These are phyloP conservation scores for Cadophora luteo-olivacea DNA, from an alignment of 2,329 filamentous ascomycete genomes.

Conservation along the genomic window DNA sequence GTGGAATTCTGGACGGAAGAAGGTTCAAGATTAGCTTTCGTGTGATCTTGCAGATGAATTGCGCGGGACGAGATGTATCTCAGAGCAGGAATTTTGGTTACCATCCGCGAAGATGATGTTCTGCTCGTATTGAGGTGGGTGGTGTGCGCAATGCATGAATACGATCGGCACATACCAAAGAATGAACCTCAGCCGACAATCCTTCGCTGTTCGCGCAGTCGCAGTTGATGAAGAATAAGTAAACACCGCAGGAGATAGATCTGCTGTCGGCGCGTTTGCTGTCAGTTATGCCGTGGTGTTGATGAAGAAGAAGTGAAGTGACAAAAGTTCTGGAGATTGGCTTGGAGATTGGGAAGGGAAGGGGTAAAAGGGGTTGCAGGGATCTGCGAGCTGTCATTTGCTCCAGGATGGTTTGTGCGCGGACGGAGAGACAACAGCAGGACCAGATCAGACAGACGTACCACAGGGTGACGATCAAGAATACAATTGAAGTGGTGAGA, in stretches of 20 bases:
- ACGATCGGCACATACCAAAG: constrained; percentile 39
- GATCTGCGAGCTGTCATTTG: constrained; percentile 41
- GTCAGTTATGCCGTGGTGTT: constrained; percentile 33
- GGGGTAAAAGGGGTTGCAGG: constrained; percentile 42
- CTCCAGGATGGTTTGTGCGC: constrained; percentile 29
- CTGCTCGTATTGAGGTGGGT: constrained; percentile 32
- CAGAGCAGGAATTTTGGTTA: background rate
- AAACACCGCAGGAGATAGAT: constrained; percentile 26
- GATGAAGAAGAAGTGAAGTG: constrained; percentile 27
- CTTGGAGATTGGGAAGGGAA: constrained; percentile 32
- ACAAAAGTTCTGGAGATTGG: constrained; percentile 30
- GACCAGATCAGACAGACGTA: constrained; percentile 24
- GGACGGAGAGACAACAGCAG: constrained; percentile 5
- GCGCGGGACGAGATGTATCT: constrained; percentile 15
- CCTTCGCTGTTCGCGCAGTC: constrained; percentile 25
- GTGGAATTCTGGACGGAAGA: constrained; percentile 29
- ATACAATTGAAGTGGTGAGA: constrained; percentile 24
- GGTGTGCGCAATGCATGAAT: constrained; percentile 36
- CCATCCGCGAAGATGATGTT: constrained; percentile 2
- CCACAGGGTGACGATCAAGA: constrained; percentile 19
- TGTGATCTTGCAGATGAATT: constrained; percentile 23
- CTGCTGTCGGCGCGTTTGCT: constrained; percentile 32
- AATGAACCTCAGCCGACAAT: constrained; percentile 28
- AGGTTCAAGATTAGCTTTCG: constrained; percentile 36
- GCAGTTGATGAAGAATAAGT: constrained; percentile 27